Conservation (phyloP, 73 alveolate species). For the Tetrahymena thermophila region DNA sequence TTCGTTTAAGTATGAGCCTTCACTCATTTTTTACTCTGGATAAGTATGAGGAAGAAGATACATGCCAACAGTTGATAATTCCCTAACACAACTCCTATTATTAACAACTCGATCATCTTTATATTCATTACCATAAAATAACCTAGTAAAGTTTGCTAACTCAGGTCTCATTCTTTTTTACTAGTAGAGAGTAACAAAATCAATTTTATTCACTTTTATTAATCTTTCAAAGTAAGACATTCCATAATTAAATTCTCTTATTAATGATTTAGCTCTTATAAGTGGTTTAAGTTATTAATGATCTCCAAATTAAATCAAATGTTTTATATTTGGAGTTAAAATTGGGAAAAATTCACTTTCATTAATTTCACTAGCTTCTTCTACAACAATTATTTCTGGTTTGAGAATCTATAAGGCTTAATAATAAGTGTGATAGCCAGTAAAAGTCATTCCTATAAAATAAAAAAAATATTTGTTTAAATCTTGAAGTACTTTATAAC, state of each 20-base stretch:
- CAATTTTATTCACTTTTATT: constrained; percentile 48
- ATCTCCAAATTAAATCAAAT: constrained; percentile 80
- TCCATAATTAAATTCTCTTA: constrained; percentile 47
- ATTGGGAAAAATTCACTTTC: constrained; percentile 72
- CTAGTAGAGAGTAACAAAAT: constrained; percentile 41
- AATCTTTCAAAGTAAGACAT: constrained; percentile 84
- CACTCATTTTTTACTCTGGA: constrained; percentile 48
- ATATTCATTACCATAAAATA: constrained; percentile 54
- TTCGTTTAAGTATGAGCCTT: constrained; percentile 52
- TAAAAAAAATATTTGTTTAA: not conserved
- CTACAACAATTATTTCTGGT: constrained; percentile 69
- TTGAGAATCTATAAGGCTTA: constrained; percentile 50
- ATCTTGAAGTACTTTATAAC: too few relatives aligned
- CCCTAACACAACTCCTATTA: constrained; percentile 1
- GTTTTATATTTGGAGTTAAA: constrained; percentile 55
- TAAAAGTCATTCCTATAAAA: constrained; percentile 80
- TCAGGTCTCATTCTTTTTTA: constrained; percentile 87
- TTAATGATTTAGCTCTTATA: constrained; percentile 47
- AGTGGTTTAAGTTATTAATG: constrained; percentile 78
- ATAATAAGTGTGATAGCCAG: constrained; percentile 75
- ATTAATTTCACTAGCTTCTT: constrained; percentile 89
- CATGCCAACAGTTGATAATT: constrained; percentile 41
- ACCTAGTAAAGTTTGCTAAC: constrained; percentile 69
- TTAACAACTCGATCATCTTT: constrained; percentile 45
- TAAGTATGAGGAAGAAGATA: constrained; percentile 61